These are phyloP conservation scores for Thraustochytrium striatum DNA, from an alignment of 352 stramenopile genomes.

Conservation along the genomic window DNA sequence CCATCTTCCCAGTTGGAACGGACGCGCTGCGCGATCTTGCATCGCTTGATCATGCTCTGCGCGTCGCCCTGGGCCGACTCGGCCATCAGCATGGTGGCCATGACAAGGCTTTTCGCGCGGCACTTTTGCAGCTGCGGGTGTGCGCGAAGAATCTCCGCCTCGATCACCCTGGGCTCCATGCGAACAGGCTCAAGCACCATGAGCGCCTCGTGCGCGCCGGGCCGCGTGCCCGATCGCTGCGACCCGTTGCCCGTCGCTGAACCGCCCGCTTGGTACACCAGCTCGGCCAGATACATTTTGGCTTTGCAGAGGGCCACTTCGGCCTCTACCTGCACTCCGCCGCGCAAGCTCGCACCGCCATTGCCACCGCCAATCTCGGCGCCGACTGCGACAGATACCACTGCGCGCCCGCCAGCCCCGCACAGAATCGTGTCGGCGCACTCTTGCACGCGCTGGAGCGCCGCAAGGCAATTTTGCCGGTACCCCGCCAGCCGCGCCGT, in stretches of 20 bases:
- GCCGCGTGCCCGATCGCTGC: neutral
- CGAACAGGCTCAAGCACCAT: constrained; percentile 34
- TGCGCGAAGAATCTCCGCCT: neutral
- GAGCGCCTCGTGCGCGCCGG: neutral
- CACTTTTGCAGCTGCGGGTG: neutral
- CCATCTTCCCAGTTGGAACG: constrained; percentile 6
- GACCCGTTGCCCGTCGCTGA: neutral
- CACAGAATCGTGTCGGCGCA: no score
- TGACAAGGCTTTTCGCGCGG: constrained; percentile 6
- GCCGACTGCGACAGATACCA: no score
- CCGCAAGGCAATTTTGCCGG: neutral
- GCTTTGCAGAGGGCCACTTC: constrained; percentile 34
- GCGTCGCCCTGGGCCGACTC: neutral
- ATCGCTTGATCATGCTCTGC: neutral
- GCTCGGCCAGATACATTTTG: constrained; percentile 21
- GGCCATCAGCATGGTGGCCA: constrained; percentile 24
- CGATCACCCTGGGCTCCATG: neutral
- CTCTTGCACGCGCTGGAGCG: constrained; percentile 26
- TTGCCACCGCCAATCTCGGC: no score
- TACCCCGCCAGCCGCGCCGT: constrained; percentile 1
- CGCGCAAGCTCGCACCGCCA: no score
- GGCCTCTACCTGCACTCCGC: constrained; percentile 25
- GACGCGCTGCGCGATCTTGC: constrained; percentile 1
- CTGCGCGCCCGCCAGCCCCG: no score
- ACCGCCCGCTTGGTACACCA: neutral